A percentile compares a stretch with the other conserved stretches of the same genome.
Conservation (phyloP, 495 filamentous ascomycete genomes). For the Glarea lozoyensis region DNA sequence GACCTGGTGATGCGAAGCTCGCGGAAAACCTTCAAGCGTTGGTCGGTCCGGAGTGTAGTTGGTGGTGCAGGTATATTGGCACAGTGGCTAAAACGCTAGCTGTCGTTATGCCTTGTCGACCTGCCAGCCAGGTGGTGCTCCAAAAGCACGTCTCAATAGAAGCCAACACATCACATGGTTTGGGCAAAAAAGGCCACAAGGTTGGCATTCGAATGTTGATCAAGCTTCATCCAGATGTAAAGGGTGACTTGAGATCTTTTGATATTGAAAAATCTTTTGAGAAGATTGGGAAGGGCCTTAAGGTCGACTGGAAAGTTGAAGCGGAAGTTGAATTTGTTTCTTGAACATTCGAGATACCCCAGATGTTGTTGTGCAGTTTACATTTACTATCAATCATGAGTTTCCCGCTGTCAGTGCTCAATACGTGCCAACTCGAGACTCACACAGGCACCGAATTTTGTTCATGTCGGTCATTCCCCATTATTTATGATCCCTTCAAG, state of each 20-base stretch:
- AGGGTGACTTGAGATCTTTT: neutral
- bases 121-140: neutral
- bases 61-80: slow-evolving; percentile 23
- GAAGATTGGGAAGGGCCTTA: slow-evolving; percentile 17
- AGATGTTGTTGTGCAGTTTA: too few relatives aligned
- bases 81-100: slow-evolving; percentile 11
- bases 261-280: slow-evolving; percentile 11
- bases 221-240: neutral
- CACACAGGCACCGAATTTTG: too few relatives aligned
- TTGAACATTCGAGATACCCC: too few relatives aligned
- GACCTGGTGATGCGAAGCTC: slow-evolving; percentile 35
- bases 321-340: too few relatives aligned
- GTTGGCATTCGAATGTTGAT: slow-evolving; percentile 16
- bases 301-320: slow-evolving; percentile 16
- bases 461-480: too few relatives aligned
- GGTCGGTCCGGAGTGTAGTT: slow-evolving; percentile 12
- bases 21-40: slow-evolving; percentile 27
- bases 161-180: slow-evolving; percentile 1
- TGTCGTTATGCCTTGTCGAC: slow-evolving; percentile 11
- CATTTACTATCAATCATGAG: too few relatives aligned
- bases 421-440: too few relatives aligned
- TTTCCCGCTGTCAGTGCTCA: too few relatives aligned
- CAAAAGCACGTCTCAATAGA: slow-evolving; percentile 2
- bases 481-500: too few relatives aligned
- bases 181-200: slow-evolving; percentile 19